A percentile compares a stretch with the other conserved stretches of the same genome.
These are phyloP conservation scores for Nemania sp. DNA, from an alignment of 2,329 filamentous ascomycete genomes.

Conservation along the genomic window DNA sequence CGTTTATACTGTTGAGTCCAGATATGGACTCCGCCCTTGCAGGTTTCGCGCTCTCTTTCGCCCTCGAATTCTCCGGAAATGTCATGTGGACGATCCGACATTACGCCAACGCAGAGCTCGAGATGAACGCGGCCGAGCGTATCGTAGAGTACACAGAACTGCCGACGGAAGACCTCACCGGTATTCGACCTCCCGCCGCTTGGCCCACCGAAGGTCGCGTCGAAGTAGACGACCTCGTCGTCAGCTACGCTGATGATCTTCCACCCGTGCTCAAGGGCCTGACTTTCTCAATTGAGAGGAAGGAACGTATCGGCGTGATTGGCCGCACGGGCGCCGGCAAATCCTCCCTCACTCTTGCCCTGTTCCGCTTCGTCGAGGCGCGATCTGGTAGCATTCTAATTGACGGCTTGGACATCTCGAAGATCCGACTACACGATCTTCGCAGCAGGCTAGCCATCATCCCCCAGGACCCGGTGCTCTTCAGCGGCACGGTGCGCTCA, in stretches of 20 bases:
- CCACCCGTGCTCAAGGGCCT: constrained; percentile 71
- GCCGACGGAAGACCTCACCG: constrained; percentile 66
- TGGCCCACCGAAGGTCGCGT: constrained; percentile 78
- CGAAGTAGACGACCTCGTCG: constrained; percentile 72
- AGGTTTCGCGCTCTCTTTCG: constrained; percentile 75
- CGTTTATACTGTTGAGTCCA: constrained; percentile 63
- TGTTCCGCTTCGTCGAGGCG: constrained; percentile 78
- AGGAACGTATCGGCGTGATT: constrained; percentile 74
- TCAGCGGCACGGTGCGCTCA: constrained; percentile 74
- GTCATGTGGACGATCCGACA: constrained; percentile 55
- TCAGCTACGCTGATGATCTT: constrained; percentile 71
- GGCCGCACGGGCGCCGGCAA: constrained; percentile 80
- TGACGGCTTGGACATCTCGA: constrained; percentile 75
- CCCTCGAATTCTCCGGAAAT: constrained; percentile 66
- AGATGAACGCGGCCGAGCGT: constrained; percentile 79
- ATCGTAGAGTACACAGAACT: constrained; percentile 75
- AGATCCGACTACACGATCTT: constrained; percentile 69
- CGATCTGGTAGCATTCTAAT: constrained; percentile 67
- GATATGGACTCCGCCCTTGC: constrained; percentile 70
- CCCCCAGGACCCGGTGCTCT: constrained; percentile 77
- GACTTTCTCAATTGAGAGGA: constrained; percentile 66
- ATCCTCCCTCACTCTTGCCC: constrained; percentile 72
- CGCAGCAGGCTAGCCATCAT: constrained; percentile 79
- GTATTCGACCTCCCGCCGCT: constrained; percentile 63
- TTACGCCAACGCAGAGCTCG: constrained; percentile 67